Percentiles rank a stretch among this genome's conserved stretches.
phyloP scores from a whole-genome alignment of 23 red algal genomes.

The Gracilaria gracilis region DNA sequence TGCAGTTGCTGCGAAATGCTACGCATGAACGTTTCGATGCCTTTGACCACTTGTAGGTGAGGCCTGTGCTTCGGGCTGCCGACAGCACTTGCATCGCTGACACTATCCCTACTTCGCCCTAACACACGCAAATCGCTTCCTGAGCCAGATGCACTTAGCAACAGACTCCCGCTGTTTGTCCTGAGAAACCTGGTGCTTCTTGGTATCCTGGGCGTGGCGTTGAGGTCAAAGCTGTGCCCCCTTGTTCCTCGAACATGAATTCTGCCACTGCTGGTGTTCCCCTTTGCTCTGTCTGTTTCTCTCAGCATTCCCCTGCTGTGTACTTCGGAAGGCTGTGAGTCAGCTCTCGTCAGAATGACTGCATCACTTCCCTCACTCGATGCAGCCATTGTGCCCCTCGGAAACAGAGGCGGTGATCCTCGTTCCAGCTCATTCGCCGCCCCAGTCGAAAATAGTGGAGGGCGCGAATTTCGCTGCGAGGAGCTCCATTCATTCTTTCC shows the following conservation, averaged over 20 bases:
- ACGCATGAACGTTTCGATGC: slow-evolving; percentile 23
- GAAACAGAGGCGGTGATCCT: neutral
- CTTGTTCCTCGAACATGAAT: slow-evolving; percentile 58
- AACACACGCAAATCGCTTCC: neutral
- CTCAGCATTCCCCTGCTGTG: too few species aligned
- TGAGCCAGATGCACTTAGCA: slow-evolving; percentile 4
- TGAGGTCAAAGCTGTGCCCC: slow-evolving; percentile 43
- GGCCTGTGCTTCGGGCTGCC: slow-evolving; percentile 3
- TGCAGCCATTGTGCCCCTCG: too few species aligned
- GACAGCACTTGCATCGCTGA: neutral
- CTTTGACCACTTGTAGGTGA: slow-evolving; percentile 26
- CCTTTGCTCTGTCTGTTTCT: neutral
- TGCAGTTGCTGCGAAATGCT: slow-evolving; percentile 22
- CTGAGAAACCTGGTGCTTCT: slow-evolving; percentile 8
- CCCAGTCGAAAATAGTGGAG: neutral
- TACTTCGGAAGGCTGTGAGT: too few species aligned
- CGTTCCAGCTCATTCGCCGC: neutral
- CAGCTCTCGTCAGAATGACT: neutral
- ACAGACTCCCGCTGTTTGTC: slow-evolving; percentile 36
- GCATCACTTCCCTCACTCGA: neutral
- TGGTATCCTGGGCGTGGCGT: slow-evolving; percentile 22
- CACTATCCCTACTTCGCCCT: too few species aligned
- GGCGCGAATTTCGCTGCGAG: neutral
- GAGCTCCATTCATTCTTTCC: slow-evolving; percentile 6
- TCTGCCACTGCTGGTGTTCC: slow-evolving; percentile 1